These are phyloP conservation scores for Aphanomyces invadans DNA, from an alignment of 352 stramenopile species.

Conservation along the genomic window DNA sequence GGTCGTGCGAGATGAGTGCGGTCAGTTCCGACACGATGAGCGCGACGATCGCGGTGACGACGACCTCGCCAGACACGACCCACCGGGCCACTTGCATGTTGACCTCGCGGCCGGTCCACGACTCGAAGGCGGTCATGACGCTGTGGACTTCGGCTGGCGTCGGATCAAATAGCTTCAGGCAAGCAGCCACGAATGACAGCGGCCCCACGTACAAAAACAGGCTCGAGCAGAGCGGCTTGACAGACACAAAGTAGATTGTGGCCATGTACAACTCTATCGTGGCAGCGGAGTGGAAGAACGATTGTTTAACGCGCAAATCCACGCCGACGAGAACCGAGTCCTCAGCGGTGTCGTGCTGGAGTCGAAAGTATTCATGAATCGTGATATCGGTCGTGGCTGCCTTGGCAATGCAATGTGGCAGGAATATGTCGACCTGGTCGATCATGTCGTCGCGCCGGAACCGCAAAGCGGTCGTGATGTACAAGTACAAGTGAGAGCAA, in stretches of 20 bases:
- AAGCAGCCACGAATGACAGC: neutral
- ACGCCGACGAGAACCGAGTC: neutral
- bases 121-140: neutral
- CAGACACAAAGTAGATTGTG: slow-evolving; percentile 14
- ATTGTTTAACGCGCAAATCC: slow-evolving; percentile 5
- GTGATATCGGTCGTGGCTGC: slow-evolving; percentile 5
- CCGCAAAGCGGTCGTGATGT: neutral
- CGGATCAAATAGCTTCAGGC: neutral
- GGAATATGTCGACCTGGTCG: neutral
- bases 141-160: neutral
- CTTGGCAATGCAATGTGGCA: slow-evolving; percentile 13
- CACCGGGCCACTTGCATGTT: neutral
- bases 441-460: neutral
- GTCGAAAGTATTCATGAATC: slow-evolving; percentile 18
- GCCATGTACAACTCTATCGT: slow-evolving; percentile 1
- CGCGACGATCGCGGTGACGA: neutral
- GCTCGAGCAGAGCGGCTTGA: slow-evolving; percentile 6
- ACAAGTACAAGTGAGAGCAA: slow-evolving; percentile 10
- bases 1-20: slow-evolving; percentile 7
- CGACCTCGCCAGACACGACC: neutral
- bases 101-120: neutral
- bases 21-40: slow-evolving; percentile 11
- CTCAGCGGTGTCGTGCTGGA: neutral
- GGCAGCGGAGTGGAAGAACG: neutral
- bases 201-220: slow-evolving; percentile 3